phyloP scores from a whole-genome alignment of 2,329 filamentous ascomycete genomes.

The Colletotrichum magnum region DNA sequence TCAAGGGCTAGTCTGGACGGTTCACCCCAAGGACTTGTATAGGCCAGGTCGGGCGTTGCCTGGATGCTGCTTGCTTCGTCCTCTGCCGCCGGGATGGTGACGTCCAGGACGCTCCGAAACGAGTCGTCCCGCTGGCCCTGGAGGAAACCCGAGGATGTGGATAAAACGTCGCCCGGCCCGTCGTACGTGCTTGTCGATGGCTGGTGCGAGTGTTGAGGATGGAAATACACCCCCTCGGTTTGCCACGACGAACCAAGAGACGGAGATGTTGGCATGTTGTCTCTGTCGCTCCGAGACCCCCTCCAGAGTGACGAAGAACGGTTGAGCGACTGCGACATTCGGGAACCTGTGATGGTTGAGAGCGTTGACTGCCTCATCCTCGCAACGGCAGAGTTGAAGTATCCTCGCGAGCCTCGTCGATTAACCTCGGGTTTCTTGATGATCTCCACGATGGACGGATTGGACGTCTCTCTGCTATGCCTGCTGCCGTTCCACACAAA shows the following conservation, averaged over 20 bases:
- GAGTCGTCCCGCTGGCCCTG: conserved; percentile 43
- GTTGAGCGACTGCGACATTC: conserved; percentile 32
- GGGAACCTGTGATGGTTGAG: conserved; percentile 39
- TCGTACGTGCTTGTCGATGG: conserved; percentile 42
- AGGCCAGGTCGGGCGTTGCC: conserved; percentile 44
- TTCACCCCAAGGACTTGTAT: conserved; percentile 38
- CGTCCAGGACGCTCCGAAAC: conserved; percentile 48
- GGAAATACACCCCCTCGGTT: conserved; percentile 22
- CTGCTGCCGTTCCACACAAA: conserved; percentile 46
- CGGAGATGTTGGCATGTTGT: conserved; percentile 18
- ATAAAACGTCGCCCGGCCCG: conserved; percentile 40
- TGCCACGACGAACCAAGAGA: conserved; percentile 35
- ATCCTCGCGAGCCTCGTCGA: conserved; percentile 33
- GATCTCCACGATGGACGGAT: conserved; percentile 39
- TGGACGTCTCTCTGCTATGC: conserved; percentile 32
- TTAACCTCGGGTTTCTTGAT: conserved; percentile 42
- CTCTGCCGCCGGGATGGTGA: conserved; percentile 46
- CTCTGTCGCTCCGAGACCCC: conserved; percentile 29
- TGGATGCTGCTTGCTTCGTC: conserved; percentile 42
- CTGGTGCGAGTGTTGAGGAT: conserved; percentile 29
- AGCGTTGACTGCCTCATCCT: conserved; percentile 36
- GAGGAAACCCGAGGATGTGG: conserved; percentile 34
- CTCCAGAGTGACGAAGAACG: conserved; percentile 35
- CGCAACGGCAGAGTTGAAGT: conserved; percentile 37
- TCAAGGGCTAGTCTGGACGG: conserved; percentile 31